Evolutionary conservation across 345 rosid genomes (phyloP).

Genomic region (rapeseed (Brassica napus)): Da-Ae NC_063445.1:17071501-17072000

Average conservation of each 20-base stretch:
- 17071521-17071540: not conserved
- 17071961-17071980: conserved; percentile 86
- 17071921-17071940: conserved; percentile 76
- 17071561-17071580: conserved; percentile 25
- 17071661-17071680: conserved; percentile 73
- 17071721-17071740: conserved; percentile 65
- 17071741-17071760: conserved; percentile 65
- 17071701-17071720: conserved; percentile 58
- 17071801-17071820: conserved; percentile 62
- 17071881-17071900: conserved; percentile 80
- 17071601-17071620: conserved; percentile 25
- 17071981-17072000: conserved; percentile 63
- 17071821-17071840: conserved; percentile 92
- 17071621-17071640: conserved; percentile 52
- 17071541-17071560: conserved; percentile 13
- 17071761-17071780: conserved; percentile 92
- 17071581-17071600: conserved; percentile 23
- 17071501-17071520: conserved; percentile 10
- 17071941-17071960: conserved; percentile 58
- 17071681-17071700: conserved; percentile 77
- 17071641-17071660: conserved; percentile 58
- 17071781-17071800: conserved; percentile 55
- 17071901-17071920: conserved; percentile 59
- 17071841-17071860: conserved; percentile 72
- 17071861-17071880: conserved; percentile 80